Evolutionary conservation across 2,329 filamentous ascomycete species (phyloP), one percentile per base, ranked within the genome.

Genomic region (Aspergillus sp.): DNA sequence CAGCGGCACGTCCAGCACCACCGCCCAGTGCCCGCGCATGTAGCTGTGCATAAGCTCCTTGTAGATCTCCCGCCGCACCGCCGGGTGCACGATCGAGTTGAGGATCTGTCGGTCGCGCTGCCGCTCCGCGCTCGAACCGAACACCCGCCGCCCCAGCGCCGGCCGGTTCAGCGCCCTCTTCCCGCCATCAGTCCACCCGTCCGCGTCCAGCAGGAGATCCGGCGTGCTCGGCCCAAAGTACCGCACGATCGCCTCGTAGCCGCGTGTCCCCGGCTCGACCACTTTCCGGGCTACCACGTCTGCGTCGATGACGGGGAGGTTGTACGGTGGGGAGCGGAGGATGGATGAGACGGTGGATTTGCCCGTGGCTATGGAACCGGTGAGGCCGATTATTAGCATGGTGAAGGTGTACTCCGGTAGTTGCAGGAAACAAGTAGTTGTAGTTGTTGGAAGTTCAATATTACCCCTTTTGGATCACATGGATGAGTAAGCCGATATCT

Each of bases 301-400:
- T 55, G 91, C 89, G 56, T 98, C 91, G 66, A 98, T 80, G 48
- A 98, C 74, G 50, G 91, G 88, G 40, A 98, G 74, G 39, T 75
- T 80, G 68, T 95, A 83, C 0, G 89, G 91, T 4, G 83, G 69
- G 4, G 75, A 71, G 31, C 82, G 77, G 49, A 98, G 82, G 47
- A 94, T 73, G 24, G 73, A 70, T 16, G 91, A 94, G 34, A 95
- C 86, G 45, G 89, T 98, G 28, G 89, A 94, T 74, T 98, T 98
- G 58, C 91, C 91, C 4, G 91, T 98, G 39, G 91, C 91, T 55
- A 98, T 96, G 40, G 88, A 94, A 57, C 91, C 91, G 6, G 91
- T 98, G 15, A 98, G 77, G 36, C 91, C 91, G 49, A 98, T 86
- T 52, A 98, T 78, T 30, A 96, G 75, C 91, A 96, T 96, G 37